phyloP scores from a whole-genome alignment of 2,329 filamentous ascomycete species.

The Colletotrichum abscissum region DNA sequence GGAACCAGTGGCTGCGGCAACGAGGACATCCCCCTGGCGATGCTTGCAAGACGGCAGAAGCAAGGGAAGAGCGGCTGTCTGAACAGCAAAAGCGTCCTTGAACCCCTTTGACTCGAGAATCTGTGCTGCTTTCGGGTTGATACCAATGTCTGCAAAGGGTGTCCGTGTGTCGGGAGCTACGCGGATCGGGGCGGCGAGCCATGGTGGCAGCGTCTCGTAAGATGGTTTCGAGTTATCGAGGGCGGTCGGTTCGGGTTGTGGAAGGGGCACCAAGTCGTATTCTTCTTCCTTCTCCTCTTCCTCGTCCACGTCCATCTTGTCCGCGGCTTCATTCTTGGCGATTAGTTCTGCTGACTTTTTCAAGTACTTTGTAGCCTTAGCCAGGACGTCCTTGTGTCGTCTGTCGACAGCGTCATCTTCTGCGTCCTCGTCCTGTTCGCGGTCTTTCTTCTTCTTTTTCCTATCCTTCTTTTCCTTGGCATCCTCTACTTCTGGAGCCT shows the following conservation, averaged over 20 bases:
- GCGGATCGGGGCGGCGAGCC: slow-evolving; percentile 82
- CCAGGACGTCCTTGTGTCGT: slow-evolving; percentile 63
- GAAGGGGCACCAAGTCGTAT: slow-evolving; percentile 83
- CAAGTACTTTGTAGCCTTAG: slow-evolving; percentile 67
- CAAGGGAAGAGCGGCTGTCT: slow-evolving; percentile 83
- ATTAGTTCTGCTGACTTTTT: slow-evolving; percentile 56
- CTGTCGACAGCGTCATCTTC: slow-evolving; percentile 44
- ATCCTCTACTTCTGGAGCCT: background rate
- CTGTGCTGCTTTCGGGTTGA: slow-evolving; percentile 69
- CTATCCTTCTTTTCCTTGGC: slow-evolving; percentile 34
- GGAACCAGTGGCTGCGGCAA: slow-evolving; percentile 94
- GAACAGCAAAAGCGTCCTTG: slow-evolving; percentile 79
- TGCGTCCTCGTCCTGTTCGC: slow-evolving; percentile 41
- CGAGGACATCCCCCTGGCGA: slow-evolving; percentile 81
- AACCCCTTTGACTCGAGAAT: slow-evolving; percentile 77
- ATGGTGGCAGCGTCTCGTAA: slow-evolving; percentile 83
- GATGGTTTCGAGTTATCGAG: slow-evolving; percentile 69
- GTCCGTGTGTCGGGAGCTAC: slow-evolving; percentile 70
- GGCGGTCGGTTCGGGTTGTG: slow-evolving; percentile 76
- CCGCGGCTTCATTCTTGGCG: slow-evolving; percentile 45
- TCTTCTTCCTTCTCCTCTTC: slow-evolving; percentile 54
- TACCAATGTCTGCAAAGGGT: slow-evolving; percentile 72
- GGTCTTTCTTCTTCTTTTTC: slow-evolving; percentile 37
- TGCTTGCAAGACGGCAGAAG: slow-evolving; percentile 74
- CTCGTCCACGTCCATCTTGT: slow-evolving; percentile 43